These are phyloP conservation scores for Eucalyptus shirleyi DNA, from an alignment of 345 rosid species.

Conservation along the genomic window DNA sequence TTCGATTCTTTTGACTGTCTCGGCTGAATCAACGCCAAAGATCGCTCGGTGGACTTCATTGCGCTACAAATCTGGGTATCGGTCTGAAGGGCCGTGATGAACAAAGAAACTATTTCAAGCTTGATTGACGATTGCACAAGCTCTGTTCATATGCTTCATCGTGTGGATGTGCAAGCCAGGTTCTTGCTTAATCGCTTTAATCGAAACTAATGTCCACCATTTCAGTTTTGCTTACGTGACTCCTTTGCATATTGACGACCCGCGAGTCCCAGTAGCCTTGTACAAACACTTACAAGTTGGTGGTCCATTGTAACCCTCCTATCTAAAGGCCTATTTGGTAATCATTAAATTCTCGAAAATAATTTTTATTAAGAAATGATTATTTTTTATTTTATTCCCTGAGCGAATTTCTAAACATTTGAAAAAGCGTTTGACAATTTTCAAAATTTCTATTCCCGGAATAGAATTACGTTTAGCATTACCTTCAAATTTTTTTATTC, in stretches of 20 bases:
- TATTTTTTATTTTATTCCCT: accelerated
- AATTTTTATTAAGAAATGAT: too few relatives aligned
- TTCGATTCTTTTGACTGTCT: not conserved
- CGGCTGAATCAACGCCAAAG: not conserved
- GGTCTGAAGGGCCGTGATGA: not conserved
- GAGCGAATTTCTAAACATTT: accelerated
- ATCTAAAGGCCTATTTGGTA: too few relatives aligned
- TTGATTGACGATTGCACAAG: not conserved
- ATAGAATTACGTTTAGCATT: accelerated
- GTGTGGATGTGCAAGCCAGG: not conserved
- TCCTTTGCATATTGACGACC: not conserved
- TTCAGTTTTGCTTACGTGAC: not conserved
- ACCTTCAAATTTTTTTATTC: too few relatives aligned
- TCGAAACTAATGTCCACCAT: not conserved
- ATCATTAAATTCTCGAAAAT: accelerated
- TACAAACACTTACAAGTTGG: not conserved
- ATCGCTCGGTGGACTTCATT: not conserved
- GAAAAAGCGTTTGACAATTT: too few relatives aligned
- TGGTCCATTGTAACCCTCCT: not conserved
- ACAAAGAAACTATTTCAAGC: not conserved
- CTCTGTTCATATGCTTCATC: not conserved
- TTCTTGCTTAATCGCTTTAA: not conserved
- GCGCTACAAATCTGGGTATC: not conserved
- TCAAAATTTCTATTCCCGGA: accelerated
- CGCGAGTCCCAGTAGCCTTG: not conserved